Conservation (phyloP, 805 yeast genomes). For the Wickerhamiella vanderwaltii region DNA sequence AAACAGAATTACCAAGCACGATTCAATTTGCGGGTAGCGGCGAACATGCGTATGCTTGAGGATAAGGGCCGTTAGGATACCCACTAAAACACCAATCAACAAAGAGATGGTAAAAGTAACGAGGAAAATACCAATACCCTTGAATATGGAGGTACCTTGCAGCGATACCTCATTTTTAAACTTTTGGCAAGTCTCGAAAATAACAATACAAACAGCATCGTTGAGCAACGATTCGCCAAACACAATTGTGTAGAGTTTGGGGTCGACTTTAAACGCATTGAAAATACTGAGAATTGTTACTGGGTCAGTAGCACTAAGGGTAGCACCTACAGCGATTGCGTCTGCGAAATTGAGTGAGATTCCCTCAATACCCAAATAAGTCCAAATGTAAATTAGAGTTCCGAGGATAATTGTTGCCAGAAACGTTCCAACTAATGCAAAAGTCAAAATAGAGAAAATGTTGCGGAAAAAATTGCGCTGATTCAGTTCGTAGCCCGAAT, state of each 20-base stretch:
- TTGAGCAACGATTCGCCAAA: slow-evolving; percentile 92
- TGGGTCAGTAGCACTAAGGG: slow-evolving; percentile 96
- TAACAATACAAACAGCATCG: slow-evolving; percentile 96
- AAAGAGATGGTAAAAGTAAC: slow-evolving; percentile 89
- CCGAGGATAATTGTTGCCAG: slow-evolving; percentile 86
- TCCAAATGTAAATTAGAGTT: slow-evolving; percentile 76
- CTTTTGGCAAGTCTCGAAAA: slow-evolving; percentile 97
- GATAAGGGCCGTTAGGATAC: slow-evolving; percentile 77
- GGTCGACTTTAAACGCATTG: slow-evolving; percentile 96
- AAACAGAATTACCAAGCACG: slow-evolving; percentile 76
- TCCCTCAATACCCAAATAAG: slow-evolving; percentile 81
- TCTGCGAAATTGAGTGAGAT: slow-evolving; percentile 87
- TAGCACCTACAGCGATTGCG: slow-evolving; percentile 94
- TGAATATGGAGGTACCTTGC: slow-evolving; percentile 40
- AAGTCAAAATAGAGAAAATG: slow-evolving; percentile 77
- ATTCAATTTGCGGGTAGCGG: slow-evolving; percentile 93
- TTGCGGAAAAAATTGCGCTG: slow-evolving; percentile 92
- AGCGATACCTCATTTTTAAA: slow-evolving; percentile 63
- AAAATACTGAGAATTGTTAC: slow-evolving; percentile 92
- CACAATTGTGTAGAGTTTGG: slow-evolving; percentile 89
- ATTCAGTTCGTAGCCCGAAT: slow-evolving; percentile 92
- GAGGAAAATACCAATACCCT: slow-evolving; percentile 85
- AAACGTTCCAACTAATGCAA: slow-evolving; percentile 96
- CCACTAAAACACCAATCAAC: slow-evolving; percentile 77
- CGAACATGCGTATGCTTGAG: slow-evolving; percentile 87